A percentile compares a stretch with the other conserved stretches of the same genome.
These are phyloP conservation scores for Cantharellus anzutake DNA, from an alignment of 768 basidiomycete species.

Conservation along the genomic window DNA sequence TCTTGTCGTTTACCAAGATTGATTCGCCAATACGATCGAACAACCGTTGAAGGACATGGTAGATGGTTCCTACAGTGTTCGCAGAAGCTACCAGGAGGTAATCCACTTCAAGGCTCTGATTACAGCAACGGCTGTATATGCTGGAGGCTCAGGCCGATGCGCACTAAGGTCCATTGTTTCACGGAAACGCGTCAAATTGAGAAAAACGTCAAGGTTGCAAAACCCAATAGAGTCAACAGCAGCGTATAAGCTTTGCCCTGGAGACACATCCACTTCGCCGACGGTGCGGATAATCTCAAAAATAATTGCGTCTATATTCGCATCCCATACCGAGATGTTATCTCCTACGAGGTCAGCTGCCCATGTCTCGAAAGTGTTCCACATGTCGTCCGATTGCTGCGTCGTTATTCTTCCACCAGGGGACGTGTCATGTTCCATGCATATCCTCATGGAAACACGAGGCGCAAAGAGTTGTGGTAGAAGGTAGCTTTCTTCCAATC, in stretches of 20 bases:
- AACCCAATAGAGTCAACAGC: slow-evolving; percentile 25
- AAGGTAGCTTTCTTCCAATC: slow-evolving; percentile 30
- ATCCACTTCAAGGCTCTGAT: slow-evolving; percentile 46
- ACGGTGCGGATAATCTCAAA: slow-evolving; percentile 40
- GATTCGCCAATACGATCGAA: slow-evolving; percentile 45
- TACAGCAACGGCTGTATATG: slow-evolving; percentile 29
- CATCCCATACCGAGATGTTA: background rate
- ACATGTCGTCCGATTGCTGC: background rate
- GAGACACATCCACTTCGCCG: slow-evolving; percentile 45
- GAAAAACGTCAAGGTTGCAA: slow-evolving; percentile 28
- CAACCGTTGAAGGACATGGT: slow-evolving; percentile 58
- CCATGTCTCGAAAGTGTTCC: background rate
- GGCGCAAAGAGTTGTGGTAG: slow-evolving; percentile 46
- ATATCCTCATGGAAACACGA: slow-evolving; percentile 37
- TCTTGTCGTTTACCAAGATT: slow-evolving; percentile 68
- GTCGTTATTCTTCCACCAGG: background rate
- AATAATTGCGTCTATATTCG: slow-evolving; percentile 29
- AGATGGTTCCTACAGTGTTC: slow-evolving; percentile 41
- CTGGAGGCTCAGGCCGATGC: slow-evolving; percentile 50
- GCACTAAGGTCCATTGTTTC: slow-evolving; percentile 26
- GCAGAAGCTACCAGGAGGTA: slow-evolving; percentile 20
- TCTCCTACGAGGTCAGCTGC: background rate
- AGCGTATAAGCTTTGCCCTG: slow-evolving; percentile 28
- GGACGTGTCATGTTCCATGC: background rate
- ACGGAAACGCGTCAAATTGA: slow-evolving; percentile 33